Conservation (phyloP, 768 basidiomycete species). For the Lactarius pseudohatsudake region DNA sequence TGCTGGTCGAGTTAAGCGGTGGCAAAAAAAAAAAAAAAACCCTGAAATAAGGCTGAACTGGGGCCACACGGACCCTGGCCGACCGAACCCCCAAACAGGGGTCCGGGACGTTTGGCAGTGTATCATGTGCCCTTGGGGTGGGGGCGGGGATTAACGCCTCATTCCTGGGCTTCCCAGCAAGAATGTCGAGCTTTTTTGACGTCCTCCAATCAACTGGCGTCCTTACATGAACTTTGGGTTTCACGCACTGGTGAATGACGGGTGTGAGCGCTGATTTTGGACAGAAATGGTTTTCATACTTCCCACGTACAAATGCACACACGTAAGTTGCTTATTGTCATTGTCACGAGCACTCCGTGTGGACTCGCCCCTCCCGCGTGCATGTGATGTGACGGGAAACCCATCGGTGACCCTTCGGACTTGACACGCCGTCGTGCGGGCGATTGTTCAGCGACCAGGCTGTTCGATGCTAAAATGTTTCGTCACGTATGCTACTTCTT, state of each 20-base stretch:
- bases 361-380: conserved; percentile 1
- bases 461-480: background rate
- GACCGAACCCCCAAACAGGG: no score
- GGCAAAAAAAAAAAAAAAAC: no score
- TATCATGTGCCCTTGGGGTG: background rate
- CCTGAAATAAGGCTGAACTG: no score
- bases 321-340: background rate
- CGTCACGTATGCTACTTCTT: background rate
- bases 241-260: background rate
- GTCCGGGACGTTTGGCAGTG: no score
- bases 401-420: conserved; percentile 1
- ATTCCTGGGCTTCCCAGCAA: conserved; percentile 16
- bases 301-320: background rate
- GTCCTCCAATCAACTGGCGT: conserved; percentile 15
- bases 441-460: conserved; percentile 2
- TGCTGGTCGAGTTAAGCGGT: no score
- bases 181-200: conserved; percentile 21
- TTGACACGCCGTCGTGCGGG: background rate
- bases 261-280: background rate
- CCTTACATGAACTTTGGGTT: background rate
- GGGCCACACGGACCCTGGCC: no score
- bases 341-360: conserved; percentile 4
- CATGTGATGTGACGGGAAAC: background rate
- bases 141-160: conserved; percentile 23
- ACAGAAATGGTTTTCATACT: background rate